Evolutionary conservation across 148 eudicot genomes (phyloP), one percentile per base, ranked within the genome.

Genomic region (Arbutus unedo): DNA sequence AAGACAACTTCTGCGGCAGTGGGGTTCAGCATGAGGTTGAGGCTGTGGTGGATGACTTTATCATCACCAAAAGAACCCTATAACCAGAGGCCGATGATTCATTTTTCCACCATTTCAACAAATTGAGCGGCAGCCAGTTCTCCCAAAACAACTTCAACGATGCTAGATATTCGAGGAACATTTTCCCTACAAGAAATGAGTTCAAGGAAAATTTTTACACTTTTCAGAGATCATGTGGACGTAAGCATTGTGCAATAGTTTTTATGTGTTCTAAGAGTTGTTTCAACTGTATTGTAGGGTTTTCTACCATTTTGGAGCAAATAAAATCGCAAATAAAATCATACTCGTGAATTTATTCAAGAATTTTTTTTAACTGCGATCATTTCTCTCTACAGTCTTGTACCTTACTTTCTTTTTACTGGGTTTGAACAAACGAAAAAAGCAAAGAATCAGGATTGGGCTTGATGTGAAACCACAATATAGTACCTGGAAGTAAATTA

Each of bases 1-100:
- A 31, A 31, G 38, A 82, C 25, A 74, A 47, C 56, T 14, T 64
- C 74, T 2, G 74, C 84, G 84, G 80, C 4, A 11, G 84, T 8
- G 73, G 60, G 84, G 84, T 11, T 80, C 74, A 16, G 84, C 47
- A 66, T 82, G 73, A 49, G 84, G 84, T 11, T 80, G 62, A 16
- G 84, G 45, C 66, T 82, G 84, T 60, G 84, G 84, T 47, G 81
- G 73, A 44, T 79, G 81, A 79, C 80, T 56, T 38, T 21, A 76
- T 4, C 19, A 3, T 53, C 60, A 53, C 47, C 60, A 3, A 23
- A 31, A 49, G 2, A 18, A 57, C 8, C 70, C n/a, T 6, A 53
- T 13, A 57, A 4, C 2, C 5, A 41, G 31, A 4, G 16, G 71
- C 14, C 51, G 23, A 47, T 7, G 8, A 79, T 60, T 55, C 73